Evolutionary conservation across 2,329 filamentous ascomycete species (phyloP).

Genomic region (Sporothrix humicola): DNA sequence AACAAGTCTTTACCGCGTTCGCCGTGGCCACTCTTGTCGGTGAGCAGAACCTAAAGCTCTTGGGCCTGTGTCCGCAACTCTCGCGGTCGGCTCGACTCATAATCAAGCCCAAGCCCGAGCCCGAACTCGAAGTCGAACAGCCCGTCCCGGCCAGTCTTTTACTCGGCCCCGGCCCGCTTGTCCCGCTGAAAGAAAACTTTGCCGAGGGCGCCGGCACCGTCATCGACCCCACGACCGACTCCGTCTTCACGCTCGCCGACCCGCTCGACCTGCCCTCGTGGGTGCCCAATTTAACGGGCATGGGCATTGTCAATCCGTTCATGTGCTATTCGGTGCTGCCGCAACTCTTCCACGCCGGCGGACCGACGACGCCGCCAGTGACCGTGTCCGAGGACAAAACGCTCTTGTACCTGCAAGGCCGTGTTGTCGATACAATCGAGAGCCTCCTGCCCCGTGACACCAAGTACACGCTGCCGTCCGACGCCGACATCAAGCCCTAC

Average conservation of each 20-base stretch:
- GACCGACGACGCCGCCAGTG: not conserved
- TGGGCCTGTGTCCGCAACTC: conserved; percentile 9
- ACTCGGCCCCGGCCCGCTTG: too few relatives aligned
- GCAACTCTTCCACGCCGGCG: conserved; percentile 7
- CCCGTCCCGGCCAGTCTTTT: not conserved
- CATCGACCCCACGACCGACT: not conserved
- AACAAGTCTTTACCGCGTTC: not conserved
- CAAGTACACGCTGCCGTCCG: not conserved
- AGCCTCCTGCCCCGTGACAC: not conserved
- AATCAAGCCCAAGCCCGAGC: too few relatives aligned
- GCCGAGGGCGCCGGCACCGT: not conserved
- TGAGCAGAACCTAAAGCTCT: conserved; percentile 16
- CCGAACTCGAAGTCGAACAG: not conserved
- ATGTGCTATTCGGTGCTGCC: conserved; percentile 19
- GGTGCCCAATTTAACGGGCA: conserved; percentile 24
- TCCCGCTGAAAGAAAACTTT: too few relatives aligned
- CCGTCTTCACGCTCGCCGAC: not conserved
- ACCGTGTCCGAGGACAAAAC: not conserved
- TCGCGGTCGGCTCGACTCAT: not conserved
- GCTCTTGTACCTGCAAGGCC: not conserved
- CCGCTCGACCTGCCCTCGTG: conserved; percentile 21
- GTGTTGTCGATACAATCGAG: not conserved
- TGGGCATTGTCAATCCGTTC: conserved; percentile 12
- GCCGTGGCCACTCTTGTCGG: conserved; percentile 22
- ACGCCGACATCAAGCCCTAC: conserved; percentile 1